A percentile compares a stretch with the other conserved stretches of the same genome.
phyloP scores from a whole-genome alignment of 2,329 filamentous ascomycete species.

The Penicillium aurantiogriseum region DNA sequence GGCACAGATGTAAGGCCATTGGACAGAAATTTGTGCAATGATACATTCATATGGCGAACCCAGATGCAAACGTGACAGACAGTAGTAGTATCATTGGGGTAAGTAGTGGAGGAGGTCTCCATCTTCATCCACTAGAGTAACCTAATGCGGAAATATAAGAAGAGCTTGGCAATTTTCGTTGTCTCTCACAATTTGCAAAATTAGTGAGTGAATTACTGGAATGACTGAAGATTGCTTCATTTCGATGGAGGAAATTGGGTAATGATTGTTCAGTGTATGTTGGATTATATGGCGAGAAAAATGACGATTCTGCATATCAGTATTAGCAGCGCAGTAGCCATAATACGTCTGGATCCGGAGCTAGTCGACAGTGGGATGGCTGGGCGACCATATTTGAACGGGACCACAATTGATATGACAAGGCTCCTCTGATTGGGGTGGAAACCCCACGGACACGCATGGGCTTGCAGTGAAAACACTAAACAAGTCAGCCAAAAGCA shows the following conservation, averaged over 20 bases:
- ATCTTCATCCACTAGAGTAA: constrained; percentile 1
- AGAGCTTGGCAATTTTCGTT: neutral
- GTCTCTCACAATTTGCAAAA: neutral
- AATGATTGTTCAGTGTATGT: neutral
- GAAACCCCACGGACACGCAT: neutral
- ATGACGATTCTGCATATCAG: neutral
- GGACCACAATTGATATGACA: neutral
- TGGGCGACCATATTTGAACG: neutral
- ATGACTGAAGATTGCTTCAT: neutral
- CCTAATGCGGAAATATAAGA: constrained; percentile 20
- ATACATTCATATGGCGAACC: constrained; percentile 12
- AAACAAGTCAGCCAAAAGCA: neutral
- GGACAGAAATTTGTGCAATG: constrained; percentile 14
- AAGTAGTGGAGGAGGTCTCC: constrained; percentile 11
- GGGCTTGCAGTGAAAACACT: neutral
- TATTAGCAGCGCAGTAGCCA: neutral
- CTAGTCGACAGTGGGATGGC: neutral
- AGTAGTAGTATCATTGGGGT: constrained; percentile 29
- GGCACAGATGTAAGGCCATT: constrained; percentile 16
- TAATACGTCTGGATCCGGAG: neutral
- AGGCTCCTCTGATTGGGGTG: neutral
- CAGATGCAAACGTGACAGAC: constrained; percentile 31
- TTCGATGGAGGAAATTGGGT: neutral
- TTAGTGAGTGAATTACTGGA: neutral
- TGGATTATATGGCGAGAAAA: neutral